Evolutionary conservation across 2,329 filamentous ascomycete species (phyloP), one percentile per base, ranked within the genome.

Genomic region (Eutypella sp.): DNA sequence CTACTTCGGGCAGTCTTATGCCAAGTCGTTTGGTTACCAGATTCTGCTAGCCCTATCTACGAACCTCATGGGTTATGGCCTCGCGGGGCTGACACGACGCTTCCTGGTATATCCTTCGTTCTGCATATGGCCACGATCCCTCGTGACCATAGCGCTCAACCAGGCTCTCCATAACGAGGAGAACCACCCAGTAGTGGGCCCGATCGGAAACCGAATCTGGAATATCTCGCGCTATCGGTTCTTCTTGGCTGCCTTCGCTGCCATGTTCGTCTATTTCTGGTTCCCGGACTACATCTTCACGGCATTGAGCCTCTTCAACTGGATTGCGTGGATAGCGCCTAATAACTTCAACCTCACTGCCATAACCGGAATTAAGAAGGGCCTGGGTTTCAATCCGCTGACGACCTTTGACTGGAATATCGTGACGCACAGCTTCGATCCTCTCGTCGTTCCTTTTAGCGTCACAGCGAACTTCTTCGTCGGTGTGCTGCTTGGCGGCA

Each of bases 201-300:
- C 72, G 0, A 69, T 73, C 51, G n/a, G n/a, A n/a, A 63, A 64
- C 44, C 62, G 50, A 40, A 54, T 62, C 9, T 72, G 67, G 64
- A 57, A 55, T 27, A 62, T 73, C 46, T 70, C 71, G 1, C 70
- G 74, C 3, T 67, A 72, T 43, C 65, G 59, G 10, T 73, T 76
- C 53, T 78, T 78, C 57, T 41, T 67, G 19, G 47, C 70, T 3
- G 59, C 63, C 1, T 74, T 73, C 33, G 53, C 51, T 1, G 65
- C 59, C 47, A 77, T 78, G 68, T 78, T 77, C 42, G 44, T 72
- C 5, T 79, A 69, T 55, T 77, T 72, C 49, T 77, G 72, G 71
- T 63, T 79, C 34, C 75, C 75, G 0, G 68, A 71, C 47, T 74
- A 68, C 46, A 57, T 78, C 10, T 77, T 76, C 52, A 58, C 61